A percentile compares a stretch with the other conserved stretches of the same genome.
phyloP scores from a whole-genome alignment of 2,329 filamentous ascomycete genomes.

The Fusarium musae region DNA sequence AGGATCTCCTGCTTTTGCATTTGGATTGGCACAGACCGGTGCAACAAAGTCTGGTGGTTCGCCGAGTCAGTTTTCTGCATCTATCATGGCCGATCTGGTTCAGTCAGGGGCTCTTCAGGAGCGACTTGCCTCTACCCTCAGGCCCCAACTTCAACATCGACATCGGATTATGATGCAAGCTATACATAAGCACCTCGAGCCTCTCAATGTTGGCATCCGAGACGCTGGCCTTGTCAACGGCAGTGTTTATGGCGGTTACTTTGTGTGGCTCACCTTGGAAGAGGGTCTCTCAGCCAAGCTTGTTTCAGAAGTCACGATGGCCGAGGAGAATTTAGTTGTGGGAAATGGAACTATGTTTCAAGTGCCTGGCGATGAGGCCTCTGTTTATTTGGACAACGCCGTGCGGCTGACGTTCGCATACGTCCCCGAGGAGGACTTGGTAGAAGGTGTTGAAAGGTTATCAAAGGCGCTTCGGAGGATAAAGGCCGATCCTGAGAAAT shows the following conservation, averaged over 20 bases:
- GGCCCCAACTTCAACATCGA: slow-evolving; percentile 59
- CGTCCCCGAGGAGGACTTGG: slow-evolving; percentile 73
- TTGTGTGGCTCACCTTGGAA: slow-evolving; percentile 81
- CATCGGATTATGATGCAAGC: slow-evolving; percentile 65
- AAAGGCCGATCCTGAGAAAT: slow-evolving; percentile 44
- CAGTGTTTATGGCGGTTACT: slow-evolving; percentile 80
- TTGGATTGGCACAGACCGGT: slow-evolving; percentile 64
- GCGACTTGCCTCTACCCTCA: slow-evolving; percentile 56
- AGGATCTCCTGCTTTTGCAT: slow-evolving; percentile 66
- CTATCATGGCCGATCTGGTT: slow-evolving; percentile 62
- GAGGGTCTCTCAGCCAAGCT: slow-evolving; percentile 59
- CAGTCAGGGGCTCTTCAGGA: slow-evolving; percentile 54
- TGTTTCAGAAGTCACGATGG: slow-evolving; percentile 66
- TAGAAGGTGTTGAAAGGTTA: slow-evolving; percentile 74
- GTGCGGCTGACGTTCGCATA: slow-evolving; percentile 78
- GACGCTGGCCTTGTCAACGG: slow-evolving; percentile 53
- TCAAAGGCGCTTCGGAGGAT: slow-evolving; percentile 57
- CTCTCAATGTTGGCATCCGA: slow-evolving; percentile 66
- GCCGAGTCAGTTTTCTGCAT: slow-evolving; percentile 65
- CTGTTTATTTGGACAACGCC: slow-evolving; percentile 66
- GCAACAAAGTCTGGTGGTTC: slow-evolving; percentile 67
- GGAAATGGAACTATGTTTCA: slow-evolving; percentile 78
- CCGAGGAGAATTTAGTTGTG: slow-evolving; percentile 74
- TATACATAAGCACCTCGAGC: slow-evolving; percentile 68
- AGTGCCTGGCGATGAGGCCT: slow-evolving; percentile 66